Evolutionary conservation across 176 grass and related monocot genomes (phyloP), one percentile per base, ranked within the genome.

Genomic region (Hsuehochloa calcarea): DNA sequence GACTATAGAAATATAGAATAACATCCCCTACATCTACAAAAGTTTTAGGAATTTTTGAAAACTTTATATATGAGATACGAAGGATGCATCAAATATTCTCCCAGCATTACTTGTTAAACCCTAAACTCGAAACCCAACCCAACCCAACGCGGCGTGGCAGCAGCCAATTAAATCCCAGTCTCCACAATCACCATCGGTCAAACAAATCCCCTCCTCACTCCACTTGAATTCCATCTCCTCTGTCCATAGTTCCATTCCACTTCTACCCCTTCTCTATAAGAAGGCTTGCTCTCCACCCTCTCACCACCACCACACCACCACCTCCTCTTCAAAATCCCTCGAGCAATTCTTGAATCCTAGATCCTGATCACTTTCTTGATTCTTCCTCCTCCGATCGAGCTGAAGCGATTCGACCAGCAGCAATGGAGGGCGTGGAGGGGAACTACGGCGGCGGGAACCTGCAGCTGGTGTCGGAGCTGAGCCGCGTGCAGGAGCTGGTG

Each of bases 401-500:
- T 22, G 17, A 63, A 63, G 25, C 9, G 12, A 27, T 13, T 29
- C 25, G 62, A 7, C 5, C 27, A 19, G 19, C 46, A 10, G 71
- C 84, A 61, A 94, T 90, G 90, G 84, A 89, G 23, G 70, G n/a
- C 31, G 45, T 63, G 55, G 84, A 82, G 2, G 41, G 47, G 25
- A 64, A 66, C 56, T 46, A 22, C 16, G 1, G 34, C 77, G 58
- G 70, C 56, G 61, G 71, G 80, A 80, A 13, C 73, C 20, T 50
- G 22, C 47, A 40, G n/a, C 80, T 93, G 6, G 63, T 90, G 17
- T 63, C 77, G 35, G 91, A 91, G 55, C 94, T 96, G 58, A 75
- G 50, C 45, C 80, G 87, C 0, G 76, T 93, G 41, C 76, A 89
- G 50, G 86, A 74, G 51, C 85, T 93, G 52, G 84, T 87, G 31